Base-by-base conservation (phyloP, 179 eudicot species). In the Patellifolia procumbens region DNA sequence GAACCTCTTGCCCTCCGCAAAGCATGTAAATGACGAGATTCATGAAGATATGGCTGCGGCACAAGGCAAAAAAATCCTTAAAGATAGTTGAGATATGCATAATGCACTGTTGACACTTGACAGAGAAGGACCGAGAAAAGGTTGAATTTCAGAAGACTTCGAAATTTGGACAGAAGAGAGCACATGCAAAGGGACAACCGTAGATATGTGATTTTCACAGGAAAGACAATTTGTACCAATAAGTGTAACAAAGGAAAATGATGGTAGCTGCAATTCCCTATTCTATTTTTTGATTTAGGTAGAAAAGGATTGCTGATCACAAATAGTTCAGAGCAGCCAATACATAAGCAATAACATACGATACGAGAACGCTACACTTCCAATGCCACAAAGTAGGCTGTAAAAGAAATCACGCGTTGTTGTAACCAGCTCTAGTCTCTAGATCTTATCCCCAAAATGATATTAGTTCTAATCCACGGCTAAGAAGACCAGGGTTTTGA, bases 11-110 rank as follows among this genome's bases (percentile, higher is more conserved):
- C 85, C 65, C 86, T 80, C 19, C 85, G 79, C 78, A 85, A 59
- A 32, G 85, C 87, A 75, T 85, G 87, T 5, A 63, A 69, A 22
- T 85, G 87, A 10, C 87, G 79, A 34, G 88, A 85, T 74, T 82
- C 85, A 49, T 85, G 88, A 39, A 82, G 74, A 68, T 85, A 85
- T 42, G 87, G 85, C 85, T 85, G 76, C 52, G 49, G 12, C 59
- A 55, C 62, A 31, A 31, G 16, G 7, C 26, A 46, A 10, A 65
- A 29, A 31, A 64, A 28, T 28, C 5, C 12, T 28, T 11, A 28
- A 15, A 64, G 28, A 35, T 35, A 64, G 24, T 35, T 8, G 42
- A 28, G 11, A 22, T 22, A 39, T n/a, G 4, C 16, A 12, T n/a
- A 32, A 19, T 63, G 68, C 46, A 4, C 26, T 35, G 37, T 20